A percentile compares a stretch with the other conserved stretches of the same genome.
phyloP scores from a whole-genome alignment of 768 basidiomycete genomes.

The Boletus subcaerulescens region DNA sequence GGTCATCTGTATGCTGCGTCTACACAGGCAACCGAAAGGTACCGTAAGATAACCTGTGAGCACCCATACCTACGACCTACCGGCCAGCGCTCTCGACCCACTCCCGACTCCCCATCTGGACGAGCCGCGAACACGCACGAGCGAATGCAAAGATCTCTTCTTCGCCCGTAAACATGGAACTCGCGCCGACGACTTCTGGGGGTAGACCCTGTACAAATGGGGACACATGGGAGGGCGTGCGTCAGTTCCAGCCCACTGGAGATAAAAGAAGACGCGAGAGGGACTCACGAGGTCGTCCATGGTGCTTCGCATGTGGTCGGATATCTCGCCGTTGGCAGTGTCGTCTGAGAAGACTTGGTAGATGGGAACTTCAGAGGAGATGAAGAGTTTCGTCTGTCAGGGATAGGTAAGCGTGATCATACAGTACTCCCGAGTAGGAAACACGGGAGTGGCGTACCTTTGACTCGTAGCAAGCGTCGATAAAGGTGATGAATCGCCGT shows the following conservation, averaged over 20 bases:
- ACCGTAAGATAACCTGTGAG: background rate
- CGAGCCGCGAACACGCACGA: slow-evolving; percentile 82
- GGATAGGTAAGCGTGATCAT: slow-evolving; percentile 49
- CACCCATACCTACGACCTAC: slow-evolving; percentile 1
- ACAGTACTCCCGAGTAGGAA: background rate
- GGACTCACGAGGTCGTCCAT: slow-evolving; percentile 89
- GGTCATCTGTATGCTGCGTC: background rate
- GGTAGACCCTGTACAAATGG: slow-evolving; percentile 61
- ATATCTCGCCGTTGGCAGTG: slow-evolving; percentile 42
- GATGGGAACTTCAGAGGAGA: slow-evolving; percentile 90
- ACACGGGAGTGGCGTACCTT: slow-evolving; percentile 45
- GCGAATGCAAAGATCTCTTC: slow-evolving; percentile 98
- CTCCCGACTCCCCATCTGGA: slow-evolving; percentile 88
- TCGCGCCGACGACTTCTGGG: slow-evolving; percentile 69
- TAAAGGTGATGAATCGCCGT: slow-evolving; percentile 94
- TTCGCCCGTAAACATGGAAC: slow-evolving; percentile 92
- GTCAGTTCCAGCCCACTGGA: background rate
- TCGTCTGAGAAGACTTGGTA: slow-evolving; percentile 87
- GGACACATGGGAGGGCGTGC: background rate
- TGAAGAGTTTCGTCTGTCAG: slow-evolving; percentile 79
- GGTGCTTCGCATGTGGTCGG: slow-evolving; percentile 86
- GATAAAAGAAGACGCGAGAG: background rate
- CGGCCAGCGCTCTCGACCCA: slow-evolving; percentile 58
- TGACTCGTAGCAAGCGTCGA: slow-evolving; percentile 95
- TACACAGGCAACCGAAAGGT: too few relatives aligned